phyloP scores from a whole-genome alignment of 2,329 filamentous ascomycete species.

The Fusarium sp. region DNA sequence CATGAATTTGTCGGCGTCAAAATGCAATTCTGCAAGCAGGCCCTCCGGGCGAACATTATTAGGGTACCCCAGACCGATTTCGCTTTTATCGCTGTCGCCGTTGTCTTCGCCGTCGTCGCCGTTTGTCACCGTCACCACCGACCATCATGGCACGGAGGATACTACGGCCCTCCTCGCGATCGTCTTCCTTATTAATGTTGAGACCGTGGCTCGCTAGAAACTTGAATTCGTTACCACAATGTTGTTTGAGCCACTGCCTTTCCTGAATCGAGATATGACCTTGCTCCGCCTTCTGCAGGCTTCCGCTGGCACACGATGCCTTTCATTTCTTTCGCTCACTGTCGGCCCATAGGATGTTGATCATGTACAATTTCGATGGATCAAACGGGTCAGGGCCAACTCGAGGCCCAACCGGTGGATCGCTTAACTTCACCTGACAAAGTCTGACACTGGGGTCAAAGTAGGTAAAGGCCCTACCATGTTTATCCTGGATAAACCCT shows the following conservation, averaged over 20 bases:
- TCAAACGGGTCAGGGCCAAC: not conserved
- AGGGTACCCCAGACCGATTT: too few relatives aligned
- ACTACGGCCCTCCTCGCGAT: not conserved
- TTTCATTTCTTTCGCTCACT: not conserved
- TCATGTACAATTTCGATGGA: fast-evolving
- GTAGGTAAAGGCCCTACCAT: not conserved
- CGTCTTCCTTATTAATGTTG: not conserved
- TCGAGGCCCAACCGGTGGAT: not conserved
- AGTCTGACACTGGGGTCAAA: fast-evolving
- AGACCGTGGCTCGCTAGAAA: not conserved
- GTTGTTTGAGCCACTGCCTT: not conserved
- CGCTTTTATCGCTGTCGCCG: too few relatives aligned
- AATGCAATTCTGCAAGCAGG: too few relatives aligned
- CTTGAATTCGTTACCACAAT: not conserved
- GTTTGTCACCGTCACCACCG: too few relatives aligned
- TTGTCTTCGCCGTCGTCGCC: too few relatives aligned
- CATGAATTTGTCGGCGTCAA: too few relatives aligned
- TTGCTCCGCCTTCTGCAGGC: too few relatives aligned
- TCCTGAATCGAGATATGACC: fast-evolving
- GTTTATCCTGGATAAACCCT: not conserved
- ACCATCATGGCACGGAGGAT: not conserved
- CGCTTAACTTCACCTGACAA: not conserved
- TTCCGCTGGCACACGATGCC: too few relatives aligned
- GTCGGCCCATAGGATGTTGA: not conserved
- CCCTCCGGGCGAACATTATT: too few relatives aligned